Evolutionary conservation across 2,329 filamentous ascomycete genomes (phyloP).

Genomic region (Cadophora gregata): DNA sequence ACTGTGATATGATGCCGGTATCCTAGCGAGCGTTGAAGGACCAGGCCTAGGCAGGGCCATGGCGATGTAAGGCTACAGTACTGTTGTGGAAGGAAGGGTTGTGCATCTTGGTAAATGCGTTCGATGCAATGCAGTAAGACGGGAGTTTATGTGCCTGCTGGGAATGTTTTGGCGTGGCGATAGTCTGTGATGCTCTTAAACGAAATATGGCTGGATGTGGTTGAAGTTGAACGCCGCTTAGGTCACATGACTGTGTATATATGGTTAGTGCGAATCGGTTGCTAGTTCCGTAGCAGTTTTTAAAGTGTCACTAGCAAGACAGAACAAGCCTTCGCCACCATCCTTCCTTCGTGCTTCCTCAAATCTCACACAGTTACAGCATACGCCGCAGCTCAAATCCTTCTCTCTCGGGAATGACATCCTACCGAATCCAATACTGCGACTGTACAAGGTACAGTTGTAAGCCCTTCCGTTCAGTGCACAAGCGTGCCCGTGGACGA

Average conservation of each 20-base stretch:
- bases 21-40: not conserved
- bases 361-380: constrained; percentile 11
- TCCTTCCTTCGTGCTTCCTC: constrained; percentile 13
- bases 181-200: not conserved
- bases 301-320: not conserved
- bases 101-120: constrained; percentile 25
- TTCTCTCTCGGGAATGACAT: constrained; percentile 12
- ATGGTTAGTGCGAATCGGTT: not conserved
- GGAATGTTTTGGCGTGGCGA: not conserved
- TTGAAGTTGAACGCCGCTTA: not conserved
- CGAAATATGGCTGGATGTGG: constrained; percentile 2
- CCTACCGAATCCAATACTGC: constrained; percentile 25
- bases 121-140: constrained; percentile 26
- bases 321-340: constrained; percentile 4
- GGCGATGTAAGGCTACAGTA: constrained; percentile 4
- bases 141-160: constrained; percentile 9
- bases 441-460: constrained; percentile 27
- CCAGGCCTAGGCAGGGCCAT: not conserved
- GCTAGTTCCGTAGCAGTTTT: not conserved
- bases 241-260: not conserved
- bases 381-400: not conserved
- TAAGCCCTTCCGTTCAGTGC: constrained; percentile 2
- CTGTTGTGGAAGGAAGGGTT: constrained; percentile 9
- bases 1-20: not conserved
- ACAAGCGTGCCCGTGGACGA: constrained; percentile 19